Evolutionary conservation across 2,329 filamentous ascomycete genomes (phyloP).

Genomic region (Phaeoacremonium minimum): DNA sequence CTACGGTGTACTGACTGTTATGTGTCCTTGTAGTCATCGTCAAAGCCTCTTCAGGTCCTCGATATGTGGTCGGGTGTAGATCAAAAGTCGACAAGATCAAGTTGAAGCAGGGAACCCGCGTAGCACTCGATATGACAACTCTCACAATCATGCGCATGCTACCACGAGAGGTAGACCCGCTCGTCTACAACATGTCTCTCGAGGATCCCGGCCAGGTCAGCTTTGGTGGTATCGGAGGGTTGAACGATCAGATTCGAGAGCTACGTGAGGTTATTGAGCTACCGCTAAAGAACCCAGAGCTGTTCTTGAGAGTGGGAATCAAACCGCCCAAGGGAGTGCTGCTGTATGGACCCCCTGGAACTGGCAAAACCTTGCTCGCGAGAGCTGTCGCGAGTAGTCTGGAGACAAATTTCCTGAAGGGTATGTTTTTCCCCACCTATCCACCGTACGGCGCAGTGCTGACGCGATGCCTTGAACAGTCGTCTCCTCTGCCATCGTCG

Average conservation of each 20-base stretch:
- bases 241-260: constrained; percentile 98
- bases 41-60: constrained; percentile 92
- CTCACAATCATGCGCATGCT: constrained; percentile 99
- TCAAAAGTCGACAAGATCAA: constrained; percentile 97
- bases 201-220: constrained; percentile 97
- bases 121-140: constrained; percentile 98
- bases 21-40: constrained; percentile 97
- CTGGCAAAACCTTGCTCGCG: constrained; percentile 91
- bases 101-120: constrained; percentile 96
- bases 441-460: background rate
- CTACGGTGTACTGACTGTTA: too few species aligned
- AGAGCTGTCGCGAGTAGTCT: constrained; percentile 93
- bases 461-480: constrained; percentile 55
- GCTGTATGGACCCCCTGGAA: constrained; percentile 92
- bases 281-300: constrained; percentile 96
- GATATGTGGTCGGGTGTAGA: constrained; percentile 97
- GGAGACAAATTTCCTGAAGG: constrained; percentile 98
- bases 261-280: constrained; percentile 96
- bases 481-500: constrained; percentile 96
- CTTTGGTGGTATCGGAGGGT: constrained; percentile 93
- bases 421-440: constrained; percentile 39
- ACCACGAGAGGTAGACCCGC: constrained; percentile 92
- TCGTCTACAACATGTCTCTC: constrained; percentile 99
- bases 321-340: constrained; percentile 98
- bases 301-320: constrained; percentile 95